Evolutionary conservation across 2,329 filamentous ascomycete genomes (phyloP).

Genomic region (Botrytis aclada): DNA sequence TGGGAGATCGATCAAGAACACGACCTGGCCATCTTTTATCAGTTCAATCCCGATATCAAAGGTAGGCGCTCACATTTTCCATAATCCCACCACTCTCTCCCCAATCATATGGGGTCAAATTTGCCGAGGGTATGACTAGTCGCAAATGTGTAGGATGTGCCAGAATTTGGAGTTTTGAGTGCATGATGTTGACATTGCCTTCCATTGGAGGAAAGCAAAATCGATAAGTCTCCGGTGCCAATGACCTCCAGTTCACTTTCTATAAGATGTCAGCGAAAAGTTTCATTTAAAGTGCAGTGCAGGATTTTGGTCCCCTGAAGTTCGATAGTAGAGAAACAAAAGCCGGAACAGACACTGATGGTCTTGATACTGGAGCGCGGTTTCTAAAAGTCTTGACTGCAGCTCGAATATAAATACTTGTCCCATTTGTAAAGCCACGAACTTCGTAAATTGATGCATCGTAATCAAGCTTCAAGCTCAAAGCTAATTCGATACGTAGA

Average conservation of each 20-base stretch:
- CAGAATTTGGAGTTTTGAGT: constrained; percentile 91
- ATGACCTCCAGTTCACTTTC: constrained; percentile 50
- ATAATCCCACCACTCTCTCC: constrained; percentile 62
- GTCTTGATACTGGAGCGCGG: background rate
- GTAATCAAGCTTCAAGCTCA: background rate
- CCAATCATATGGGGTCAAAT: constrained; percentile 82
- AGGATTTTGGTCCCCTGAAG: background rate
- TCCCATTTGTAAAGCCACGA: background rate
- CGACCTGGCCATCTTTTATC: constrained; percentile 9
- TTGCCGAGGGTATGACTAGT: constrained; percentile 82
- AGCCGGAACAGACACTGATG: background rate
- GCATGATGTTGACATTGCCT: constrained; percentile 71
- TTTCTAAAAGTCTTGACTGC: background rate
- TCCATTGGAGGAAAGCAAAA: constrained; percentile 79
- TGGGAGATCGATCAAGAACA: constrained; percentile 62
- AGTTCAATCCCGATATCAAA: background rate
- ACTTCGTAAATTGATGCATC: background rate
- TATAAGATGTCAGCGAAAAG: constrained; percentile 30
- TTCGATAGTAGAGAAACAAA: background rate
- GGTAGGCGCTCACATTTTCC: constrained; percentile 65
- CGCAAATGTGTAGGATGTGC: constrained; percentile 72
- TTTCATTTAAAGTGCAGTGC: background rate
- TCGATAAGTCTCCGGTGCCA: constrained; percentile 55
- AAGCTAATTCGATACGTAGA: background rate
- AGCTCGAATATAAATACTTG: background rate